Base-by-base conservation (phyloP, 257 asterid species). In the Solanum dulcamara region DNA sequence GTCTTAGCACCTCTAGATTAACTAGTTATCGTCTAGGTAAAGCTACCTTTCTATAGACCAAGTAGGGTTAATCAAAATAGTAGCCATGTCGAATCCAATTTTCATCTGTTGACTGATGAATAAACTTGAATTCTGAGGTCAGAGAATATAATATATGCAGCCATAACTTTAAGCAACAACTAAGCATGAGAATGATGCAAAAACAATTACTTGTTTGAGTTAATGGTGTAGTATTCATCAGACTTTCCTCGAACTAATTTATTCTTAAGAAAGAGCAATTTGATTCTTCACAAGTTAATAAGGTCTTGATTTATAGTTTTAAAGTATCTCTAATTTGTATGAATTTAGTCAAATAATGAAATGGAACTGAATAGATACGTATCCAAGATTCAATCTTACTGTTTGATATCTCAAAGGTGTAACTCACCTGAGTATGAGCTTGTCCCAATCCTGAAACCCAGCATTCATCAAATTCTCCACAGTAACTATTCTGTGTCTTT, bases 361-460 rank as follows among this genome's bases (percentile, higher is more conserved):
- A 15, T 6, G 6, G 37, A 12, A 13, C 81, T 28, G 22, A 74
- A 75, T 33, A 53, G 60, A 53, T 53, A 7, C 60, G 7, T 0
- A 53, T 53, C 24, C 59, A 51, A 51, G 17, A 51, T 15, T 51
- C 59, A 51, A n/a, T 51, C 59, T 51, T 51, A 17, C 5, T 17
- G 59, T 51, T 20, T 51, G 10, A 51, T 15, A 51, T 40, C 46
- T 40, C 60, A 18, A 17, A 2, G 24, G 24, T 53, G 15, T 62
- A 38, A 57, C 85, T 85, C 82, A 96, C 98, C 99, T 92, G 66
- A 96, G 84, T 74, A 95, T 85, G 89, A 96, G 97, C 86, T 92
- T 88, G 86, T 93, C 96, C 94, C 97, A 96, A 64, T 90, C 89
- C 22, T 85, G 87, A 84, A 92, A 95, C 85, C 98, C 98, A 81